Percentiles rank a stretch among this genome's conserved stretches.
Conservation (phyloP, 2,329 filamentous ascomycete species). For the Fusarium marasasianum region DNA sequence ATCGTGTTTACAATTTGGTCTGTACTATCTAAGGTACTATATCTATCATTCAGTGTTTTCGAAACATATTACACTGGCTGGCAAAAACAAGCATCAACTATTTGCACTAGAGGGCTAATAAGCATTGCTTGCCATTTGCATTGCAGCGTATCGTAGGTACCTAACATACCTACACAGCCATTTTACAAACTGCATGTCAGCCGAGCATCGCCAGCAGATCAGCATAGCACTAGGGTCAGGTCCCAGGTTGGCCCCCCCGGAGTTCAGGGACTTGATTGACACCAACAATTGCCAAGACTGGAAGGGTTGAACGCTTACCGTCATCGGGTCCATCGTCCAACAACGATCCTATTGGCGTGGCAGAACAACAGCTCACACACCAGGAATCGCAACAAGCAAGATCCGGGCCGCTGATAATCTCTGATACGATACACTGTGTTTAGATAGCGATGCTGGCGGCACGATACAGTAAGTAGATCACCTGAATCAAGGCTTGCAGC, state of each 20-base stretch:
- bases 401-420: conserved; percentile 19
- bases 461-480: conserved; percentile 6
- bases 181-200: conserved; percentile 30
- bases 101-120: background rate
- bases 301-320: conserved; percentile 29
- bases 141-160: conserved; percentile 1
- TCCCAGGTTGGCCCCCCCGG: conserved; percentile 12
- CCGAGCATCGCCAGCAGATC: conserved; percentile 35
- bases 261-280: conserved; percentile 35
- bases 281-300: conserved; percentile 28
- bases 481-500: background rate
- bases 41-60: background rate
- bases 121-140: background rate
- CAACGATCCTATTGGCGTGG: conserved; percentile 9
- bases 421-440: background rate
- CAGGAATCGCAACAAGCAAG: conserved; percentile 24
- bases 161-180: conserved; percentile 30
- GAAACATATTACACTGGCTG: background rate
- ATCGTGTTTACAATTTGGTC: background rate
- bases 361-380: conserved; percentile 6
- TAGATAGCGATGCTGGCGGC: background rate
- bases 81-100: conserved; percentile 9
- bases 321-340: conserved; percentile 29
- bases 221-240: conserved; percentile 28
- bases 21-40: background rate